Conservation (phyloP, 495 filamentous ascomycete species). For the Antarctomyces pellizariae region DNA sequence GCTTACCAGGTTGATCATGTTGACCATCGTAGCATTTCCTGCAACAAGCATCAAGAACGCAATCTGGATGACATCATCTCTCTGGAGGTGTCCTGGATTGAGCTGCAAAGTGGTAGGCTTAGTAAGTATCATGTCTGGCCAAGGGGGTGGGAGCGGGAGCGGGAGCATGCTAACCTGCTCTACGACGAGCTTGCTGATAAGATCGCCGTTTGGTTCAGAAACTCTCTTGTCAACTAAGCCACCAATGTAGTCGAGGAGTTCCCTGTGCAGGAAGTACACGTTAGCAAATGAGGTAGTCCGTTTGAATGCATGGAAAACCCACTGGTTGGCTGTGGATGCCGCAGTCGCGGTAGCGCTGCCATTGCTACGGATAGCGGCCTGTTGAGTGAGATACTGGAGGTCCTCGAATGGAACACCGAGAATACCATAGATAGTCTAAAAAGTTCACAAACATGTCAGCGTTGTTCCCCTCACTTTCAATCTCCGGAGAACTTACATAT, state of each 20-base stretch:
- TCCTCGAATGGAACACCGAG: constrained; percentile 24
- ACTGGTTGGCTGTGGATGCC: constrained; percentile 17
- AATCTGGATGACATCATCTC: constrained; percentile 18
- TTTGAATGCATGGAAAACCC: constrained; percentile 1
- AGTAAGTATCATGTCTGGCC: no score
- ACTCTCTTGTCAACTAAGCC: constrained; percentile 17
- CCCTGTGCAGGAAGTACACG: constrained; percentile 5
- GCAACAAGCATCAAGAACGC: constrained; percentile 23
- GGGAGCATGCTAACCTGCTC: constrained; percentile 12
- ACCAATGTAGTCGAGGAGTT: constrained; percentile 18
- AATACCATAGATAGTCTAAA: constrained; percentile 23
- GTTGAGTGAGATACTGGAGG: constrained; percentile 18
- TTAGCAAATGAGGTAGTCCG: background rate
- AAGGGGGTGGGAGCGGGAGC: background rate
- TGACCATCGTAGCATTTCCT: constrained; percentile 25
- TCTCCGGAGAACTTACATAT: constrained; percentile 12
- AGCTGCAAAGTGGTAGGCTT: constrained; percentile 2
- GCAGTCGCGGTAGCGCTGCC: constrained; percentile 20
- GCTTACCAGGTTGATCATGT: constrained; percentile 21
- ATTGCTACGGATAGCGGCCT: constrained; percentile 20
- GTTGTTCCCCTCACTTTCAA: background rate
- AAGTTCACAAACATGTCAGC: background rate
- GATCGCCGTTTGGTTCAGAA: constrained; percentile 16
- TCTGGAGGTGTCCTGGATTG: constrained; percentile 16
- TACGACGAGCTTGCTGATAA: constrained; percentile 19